These are phyloP conservation scores for Fusarium coffeatum DNA, from an alignment of 2,329 filamentous ascomycete species.

Conservation along the genomic window DNA sequence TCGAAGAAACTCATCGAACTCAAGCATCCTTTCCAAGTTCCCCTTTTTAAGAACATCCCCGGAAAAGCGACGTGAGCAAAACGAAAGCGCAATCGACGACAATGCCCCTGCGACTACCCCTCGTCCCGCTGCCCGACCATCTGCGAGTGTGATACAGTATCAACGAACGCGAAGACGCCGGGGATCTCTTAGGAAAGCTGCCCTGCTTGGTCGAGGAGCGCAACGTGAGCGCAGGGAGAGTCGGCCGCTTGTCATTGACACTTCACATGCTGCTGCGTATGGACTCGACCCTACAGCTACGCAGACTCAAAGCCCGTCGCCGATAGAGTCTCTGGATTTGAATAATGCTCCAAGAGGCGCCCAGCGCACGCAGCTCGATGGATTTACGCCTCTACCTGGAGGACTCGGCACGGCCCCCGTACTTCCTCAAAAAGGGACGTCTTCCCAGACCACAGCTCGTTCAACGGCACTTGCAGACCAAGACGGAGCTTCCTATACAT, in stretches of 20 bases:
- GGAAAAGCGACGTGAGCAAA: slow-evolving; percentile 48
- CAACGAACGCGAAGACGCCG: slow-evolving; percentile 74
- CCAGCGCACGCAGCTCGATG: slow-evolving; percentile 60
- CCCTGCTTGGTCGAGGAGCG: slow-evolving; percentile 79
- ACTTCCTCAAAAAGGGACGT: slow-evolving; percentile 21
- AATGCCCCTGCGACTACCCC: slow-evolving; percentile 52
- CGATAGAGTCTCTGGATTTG: slow-evolving; percentile 57
- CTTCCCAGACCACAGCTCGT: slow-evolving; percentile 29
- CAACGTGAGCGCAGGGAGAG: slow-evolving; percentile 69
- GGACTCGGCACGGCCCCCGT: slow-evolving; percentile 25
- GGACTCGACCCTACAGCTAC: slow-evolving; percentile 32
- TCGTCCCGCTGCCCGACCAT: slow-evolving; percentile 43
- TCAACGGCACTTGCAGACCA: slow-evolving; percentile 28
- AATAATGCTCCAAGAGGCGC: slow-evolving; percentile 59
- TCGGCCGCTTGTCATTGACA: slow-evolving; percentile 59
- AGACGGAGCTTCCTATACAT: slow-evolving; percentile 55
- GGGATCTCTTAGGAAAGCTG: slow-evolving; percentile 88
- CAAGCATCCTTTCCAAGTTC: slow-evolving; percentile 74
- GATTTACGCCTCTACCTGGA: slow-evolving; percentile 54
- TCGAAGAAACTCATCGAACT: slow-evolving; percentile 66
- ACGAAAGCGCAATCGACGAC: slow-evolving; percentile 55
- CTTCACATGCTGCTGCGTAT: slow-evolving; percentile 47
- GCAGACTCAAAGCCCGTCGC: slow-evolving; percentile 38
- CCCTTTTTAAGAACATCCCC: slow-evolving; percentile 70
- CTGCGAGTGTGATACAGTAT: slow-evolving; percentile 53